A percentile compares a stretch with the other conserved stretches of the same genome.
Conservation (phyloP, 306 rosid species). For the Cyamopsis tetragonoloba region DNA sequence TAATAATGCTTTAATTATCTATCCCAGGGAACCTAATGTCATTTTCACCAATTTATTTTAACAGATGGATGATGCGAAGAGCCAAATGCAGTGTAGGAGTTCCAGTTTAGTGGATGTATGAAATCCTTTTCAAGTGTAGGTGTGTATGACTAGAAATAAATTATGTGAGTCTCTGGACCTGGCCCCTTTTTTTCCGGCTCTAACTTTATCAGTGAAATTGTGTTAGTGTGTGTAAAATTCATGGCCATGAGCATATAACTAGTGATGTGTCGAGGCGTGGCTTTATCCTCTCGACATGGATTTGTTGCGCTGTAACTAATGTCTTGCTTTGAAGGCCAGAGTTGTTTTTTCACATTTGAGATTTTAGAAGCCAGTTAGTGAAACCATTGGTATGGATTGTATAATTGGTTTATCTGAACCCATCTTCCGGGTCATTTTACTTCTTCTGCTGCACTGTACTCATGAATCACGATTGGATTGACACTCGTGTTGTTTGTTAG, state of each 20-base stretch:
- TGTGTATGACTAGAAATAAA: constrained; percentile 16
- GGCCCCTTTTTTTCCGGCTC: neutral
- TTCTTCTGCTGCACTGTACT: neutral
- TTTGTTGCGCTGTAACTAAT: neutral
- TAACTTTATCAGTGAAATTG: constrained; percentile 14
- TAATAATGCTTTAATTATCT: constrained; percentile 5
- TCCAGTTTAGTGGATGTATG: constrained; percentile 16
- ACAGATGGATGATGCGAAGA: constrained; percentile 27
- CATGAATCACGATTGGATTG: neutral
- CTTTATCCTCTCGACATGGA: neutral
- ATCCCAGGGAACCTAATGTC: neutral
- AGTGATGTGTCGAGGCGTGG: constrained; percentile 10
- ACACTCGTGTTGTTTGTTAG: too few relatives aligned
- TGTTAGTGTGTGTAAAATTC: neutral
- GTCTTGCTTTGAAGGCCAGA: neutral
- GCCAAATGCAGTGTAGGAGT: constrained; percentile 20
- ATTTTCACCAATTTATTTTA: neutral
- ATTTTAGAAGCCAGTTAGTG: neutral
- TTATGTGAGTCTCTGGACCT: constrained; percentile 3
- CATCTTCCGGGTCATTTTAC: neutral
- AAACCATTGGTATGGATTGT: neutral
- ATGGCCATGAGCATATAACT: constrained; percentile 19
- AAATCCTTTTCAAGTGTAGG: constrained; percentile 20
- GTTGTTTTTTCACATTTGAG: neutral
- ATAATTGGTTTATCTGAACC: neutral